phyloP scores from a whole-genome alignment of 2,329 filamentous ascomycete species.

The Xylaria sp. region DNA sequence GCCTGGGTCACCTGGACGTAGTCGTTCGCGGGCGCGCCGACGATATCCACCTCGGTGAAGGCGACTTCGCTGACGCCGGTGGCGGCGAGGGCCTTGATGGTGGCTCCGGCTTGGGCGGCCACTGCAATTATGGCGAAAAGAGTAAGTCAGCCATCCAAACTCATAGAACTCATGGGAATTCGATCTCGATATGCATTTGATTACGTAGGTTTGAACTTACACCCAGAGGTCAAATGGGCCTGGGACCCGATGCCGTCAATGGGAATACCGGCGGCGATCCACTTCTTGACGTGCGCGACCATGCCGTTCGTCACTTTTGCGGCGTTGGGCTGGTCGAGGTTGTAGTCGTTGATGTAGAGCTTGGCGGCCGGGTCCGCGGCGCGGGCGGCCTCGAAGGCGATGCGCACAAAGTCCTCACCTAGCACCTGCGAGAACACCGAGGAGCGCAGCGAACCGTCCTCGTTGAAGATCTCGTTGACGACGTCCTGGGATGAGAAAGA shows the following conservation, averaged over 20 bases:
- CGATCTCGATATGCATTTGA: too few species aligned
- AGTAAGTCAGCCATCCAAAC: background rate
- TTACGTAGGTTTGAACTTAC: background rate
- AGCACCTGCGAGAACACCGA: conserved; percentile 71
- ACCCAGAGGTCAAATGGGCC: conserved; percentile 52
- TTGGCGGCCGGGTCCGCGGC: conserved; percentile 69
- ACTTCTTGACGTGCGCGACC: conserved; percentile 64
- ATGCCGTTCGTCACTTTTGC: conserved; percentile 62
- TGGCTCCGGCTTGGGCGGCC: conserved; percentile 47
- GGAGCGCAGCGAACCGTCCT: conserved; percentile 63
- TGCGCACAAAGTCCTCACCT: conserved; percentile 71
- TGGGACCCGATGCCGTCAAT: conserved; percentile 66
- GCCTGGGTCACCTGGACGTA: conserved; percentile 64
- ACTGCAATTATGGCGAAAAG: conserved; percentile 9
- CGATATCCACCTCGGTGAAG: conserved; percentile 70
- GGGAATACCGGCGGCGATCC: conserved; percentile 64
- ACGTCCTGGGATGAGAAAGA: conserved; percentile 52
- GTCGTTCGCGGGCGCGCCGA: conserved; percentile 58
- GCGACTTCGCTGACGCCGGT: conserved; percentile 57
- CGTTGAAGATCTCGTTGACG: conserved; percentile 68
- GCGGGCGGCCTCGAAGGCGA: conserved; percentile 72
- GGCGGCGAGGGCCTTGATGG: conserved; percentile 54
- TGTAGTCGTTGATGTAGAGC: conserved; percentile 79
- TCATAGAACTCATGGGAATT: too few species aligned
- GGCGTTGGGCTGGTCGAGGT: conserved; percentile 65